These are phyloP conservation scores for Clarireedia paspali DNA, from an alignment of 2,329 filamentous ascomycete genomes.

Conservation along the genomic window DNA sequence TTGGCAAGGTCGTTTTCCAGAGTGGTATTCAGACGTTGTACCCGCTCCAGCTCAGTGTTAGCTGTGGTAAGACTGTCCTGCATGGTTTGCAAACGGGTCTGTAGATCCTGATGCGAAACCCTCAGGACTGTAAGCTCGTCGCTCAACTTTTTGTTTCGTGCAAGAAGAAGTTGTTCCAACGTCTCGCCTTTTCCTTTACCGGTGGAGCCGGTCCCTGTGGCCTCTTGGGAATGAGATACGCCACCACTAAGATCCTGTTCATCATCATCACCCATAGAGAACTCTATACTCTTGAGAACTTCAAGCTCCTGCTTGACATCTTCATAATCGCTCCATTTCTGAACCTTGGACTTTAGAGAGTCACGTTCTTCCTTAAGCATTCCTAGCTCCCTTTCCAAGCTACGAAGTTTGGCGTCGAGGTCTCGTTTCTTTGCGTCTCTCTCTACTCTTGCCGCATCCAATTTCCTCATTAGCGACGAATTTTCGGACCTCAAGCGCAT, in stretches of 20 bases:
- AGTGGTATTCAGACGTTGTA: constrained; percentile 76
- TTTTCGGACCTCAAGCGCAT: constrained; percentile 89
- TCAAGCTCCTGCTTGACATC: constrained; percentile 94
- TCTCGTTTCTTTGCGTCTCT: constrained; percentile 73
- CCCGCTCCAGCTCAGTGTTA: constrained; percentile 79
- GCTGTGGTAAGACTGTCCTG: constrained; percentile 78
- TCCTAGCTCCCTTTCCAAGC: constrained; percentile 70
- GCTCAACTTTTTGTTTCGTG: constrained; percentile 91
- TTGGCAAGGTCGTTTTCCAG: constrained; percentile 86
- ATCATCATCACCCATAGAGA: constrained; percentile 83
- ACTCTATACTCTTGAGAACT: constrained; percentile 95
- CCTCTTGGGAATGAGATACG: constrained; percentile 18
- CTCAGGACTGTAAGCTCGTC: constrained; percentile 89
- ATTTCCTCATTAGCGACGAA: constrained; percentile 78
- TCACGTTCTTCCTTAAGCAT: constrained; percentile 76
- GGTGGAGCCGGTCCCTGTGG: constrained; percentile 40
- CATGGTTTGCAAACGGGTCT: constrained; percentile 68
- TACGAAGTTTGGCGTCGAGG: constrained; percentile 66
- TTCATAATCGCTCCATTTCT: constrained; percentile 90
- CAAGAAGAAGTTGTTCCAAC: constrained; percentile 82
- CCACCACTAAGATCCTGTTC: constrained; percentile 40
- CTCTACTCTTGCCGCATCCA: constrained; percentile 78
- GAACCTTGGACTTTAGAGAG: constrained; percentile 68
- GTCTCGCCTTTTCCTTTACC: constrained; percentile 64
- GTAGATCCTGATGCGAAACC: constrained; percentile 89